Base-by-base conservation (phyloP, 208 protist genomes). In the Angomonas deanei region DNA sequence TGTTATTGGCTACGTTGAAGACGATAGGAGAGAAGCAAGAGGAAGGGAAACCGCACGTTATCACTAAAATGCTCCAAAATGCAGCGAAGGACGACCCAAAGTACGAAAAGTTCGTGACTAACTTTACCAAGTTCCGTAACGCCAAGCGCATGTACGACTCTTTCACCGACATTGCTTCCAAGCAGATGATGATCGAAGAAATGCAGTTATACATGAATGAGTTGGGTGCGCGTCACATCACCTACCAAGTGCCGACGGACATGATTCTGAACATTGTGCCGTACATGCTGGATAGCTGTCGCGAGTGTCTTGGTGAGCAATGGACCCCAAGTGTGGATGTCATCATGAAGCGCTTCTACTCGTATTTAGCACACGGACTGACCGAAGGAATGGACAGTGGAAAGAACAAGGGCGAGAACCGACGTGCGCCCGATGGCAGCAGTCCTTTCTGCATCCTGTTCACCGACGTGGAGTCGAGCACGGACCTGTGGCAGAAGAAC, bases 281-380 rank as follows among this genome's bases (percentile, higher is more conserved):
- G 59, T 77, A 79, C 3, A 88, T 92, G 48, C 58, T 92, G 31
- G 78, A 79, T 52, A 61, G 79, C 26, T 89, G 76, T 62, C 67
- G 70, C 4, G 76, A 84, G 46, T 86, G 86, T 72, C 33, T 91
- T 15, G 54, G 71, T 38, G 72, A 82, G 17, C 73, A 88, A 59
- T 91, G 84, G 79, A 85, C 82, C 34, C 53, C 83, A 21, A 68
- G 71, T 27, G 76, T 82, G 33, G 80, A 85, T 63, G 66, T 67
- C n/a, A 78, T 78, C 19, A 86, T 91, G 48, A 17, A 61, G 10
- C 76, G 68, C 68, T 31, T 70, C 4, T 88, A 77, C 55, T 53
- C 77, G 6, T 50, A 71, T 54, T 78, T 88, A 64, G 47, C 79
- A 8, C n/a, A n/a, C n/a, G n/a, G n/a, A n/a, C n/a, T n/a, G n/a